Base-by-base conservation (phyloP, 257 asterid species). In the Nicotiana tabacum region DNA sequence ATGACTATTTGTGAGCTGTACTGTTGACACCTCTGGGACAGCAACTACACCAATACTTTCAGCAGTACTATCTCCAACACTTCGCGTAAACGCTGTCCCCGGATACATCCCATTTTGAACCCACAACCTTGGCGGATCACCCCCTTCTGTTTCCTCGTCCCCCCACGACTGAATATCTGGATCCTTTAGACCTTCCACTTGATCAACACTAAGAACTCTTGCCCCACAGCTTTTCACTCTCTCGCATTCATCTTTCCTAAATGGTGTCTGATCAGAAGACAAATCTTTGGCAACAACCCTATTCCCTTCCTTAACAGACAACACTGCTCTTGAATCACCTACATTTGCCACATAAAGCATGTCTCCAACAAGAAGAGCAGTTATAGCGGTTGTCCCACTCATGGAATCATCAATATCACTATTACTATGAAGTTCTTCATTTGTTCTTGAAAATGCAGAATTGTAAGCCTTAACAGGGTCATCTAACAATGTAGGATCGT, bases 381-480 rank as follows among this genome's bases (percentile, higher is more conserved):
- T 92, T 43, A 95, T 92, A 66, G 98, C 99, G 0, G 99, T 95
- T 3, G 99, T 95, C 51, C 99, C 99, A 89, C 98, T 94, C 99
- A 95, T 94, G 48, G 98, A 87, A 88, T 95, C 99, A 84, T 95
- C 99, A 81, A 95, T 88, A 10, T 86, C 91, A 81, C 92, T 92
- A 56, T 74, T 74, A 46, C 18, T 39, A 56, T 91, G 98, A 65
- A 95, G 99, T 83, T 95, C 99, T 32, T 90, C 92, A 85, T 95
- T 95, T 10, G 97, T 87, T 16, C 92, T 86, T 77, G 87, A 77
- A 67, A 92, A 95, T 2, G 99, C 98, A 29, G 91, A 57, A 51
- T 90, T 91, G 78, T 90, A 95, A 79, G 97, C 97, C 90, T 87
- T 90, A 35, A 92, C 88, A 3, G 99, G 99, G 85, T 95, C 97